phyloP scores from a whole-genome alignment of 345 rosid genomes.

The Rhodomyrtus tomentosa region DNA sequence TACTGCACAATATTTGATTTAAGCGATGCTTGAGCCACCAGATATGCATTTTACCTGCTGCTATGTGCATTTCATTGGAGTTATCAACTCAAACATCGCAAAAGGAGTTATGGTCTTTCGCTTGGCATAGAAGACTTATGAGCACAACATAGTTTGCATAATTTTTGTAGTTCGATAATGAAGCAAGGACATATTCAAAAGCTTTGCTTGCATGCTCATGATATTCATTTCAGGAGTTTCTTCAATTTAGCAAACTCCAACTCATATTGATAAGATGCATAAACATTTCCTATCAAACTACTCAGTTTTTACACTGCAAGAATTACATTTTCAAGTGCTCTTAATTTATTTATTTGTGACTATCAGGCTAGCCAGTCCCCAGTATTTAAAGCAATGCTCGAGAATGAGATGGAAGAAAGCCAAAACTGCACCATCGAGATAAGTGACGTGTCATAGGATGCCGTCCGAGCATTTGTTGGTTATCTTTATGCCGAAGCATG shows the following conservation, averaged over 20 bases:
- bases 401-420: conserved; percentile 84
- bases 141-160: background rate
- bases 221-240: background rate
- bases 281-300: background rate
- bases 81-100: background rate
- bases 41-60: background rate
- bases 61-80: background rate
- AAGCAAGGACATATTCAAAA: background rate
- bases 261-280: background rate
- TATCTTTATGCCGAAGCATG: conserved; percentile 63
- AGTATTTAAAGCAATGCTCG: conserved; percentile 82
- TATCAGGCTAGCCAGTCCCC: conserved; percentile 61
- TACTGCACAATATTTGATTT: background rate
- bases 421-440: conserved; percentile 65
- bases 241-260: background rate
- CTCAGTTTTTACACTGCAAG: background rate
- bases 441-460: conserved; percentile 46
- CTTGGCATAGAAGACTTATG: background rate
- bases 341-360: background rate
- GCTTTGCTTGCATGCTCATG: background rate
- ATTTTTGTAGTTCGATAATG: background rate
- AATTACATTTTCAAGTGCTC: background rate
- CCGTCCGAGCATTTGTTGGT: conserved; percentile 52
- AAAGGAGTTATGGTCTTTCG: background rate
- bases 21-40: background rate